Conservation (phyloP, 768 basidiomycete species). For the Calocybe cyanea region DNA sequence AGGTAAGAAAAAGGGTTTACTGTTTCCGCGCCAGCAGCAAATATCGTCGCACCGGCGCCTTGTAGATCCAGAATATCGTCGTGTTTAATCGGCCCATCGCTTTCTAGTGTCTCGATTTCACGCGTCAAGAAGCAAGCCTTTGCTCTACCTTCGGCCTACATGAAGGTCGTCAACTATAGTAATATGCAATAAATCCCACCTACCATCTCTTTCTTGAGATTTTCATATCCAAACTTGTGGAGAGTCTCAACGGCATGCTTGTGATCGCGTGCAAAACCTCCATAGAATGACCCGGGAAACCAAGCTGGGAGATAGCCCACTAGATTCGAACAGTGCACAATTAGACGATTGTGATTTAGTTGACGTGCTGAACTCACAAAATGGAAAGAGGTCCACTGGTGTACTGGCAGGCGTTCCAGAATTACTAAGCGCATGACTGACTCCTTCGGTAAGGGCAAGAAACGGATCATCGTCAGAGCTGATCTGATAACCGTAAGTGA, state of each 20-base stretch:
- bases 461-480: constrained; percentile 14
- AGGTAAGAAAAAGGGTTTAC: too few relatives aligned
- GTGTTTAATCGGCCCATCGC: neutral
- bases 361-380: constrained; percentile 1
- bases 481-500: constrained; percentile 17
- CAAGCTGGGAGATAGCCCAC: constrained; percentile 14
- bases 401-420: constrained; percentile 13
- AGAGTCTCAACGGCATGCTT: neutral
- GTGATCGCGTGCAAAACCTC: constrained; percentile 5
- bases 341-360: neutral
- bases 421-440: neutral
- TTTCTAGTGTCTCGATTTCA: neutral
- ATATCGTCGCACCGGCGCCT: constrained; percentile 1
- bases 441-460: constrained; percentile 8
- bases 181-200: neutral
- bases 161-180: neutral
- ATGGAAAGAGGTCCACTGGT: constrained; percentile 13
- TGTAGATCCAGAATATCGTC: neutral
- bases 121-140: neutral
- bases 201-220: neutral
- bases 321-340: too few relatives aligned
- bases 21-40: constrained; percentile 2
- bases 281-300: constrained; percentile 15
- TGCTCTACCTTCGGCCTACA: neutral
- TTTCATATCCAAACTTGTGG: constrained; percentile 1